These are phyloP conservation scores for Lentinus polychrous DNA, from an alignment of 1,284 basidiomycete species.

Conservation along the genomic window DNA sequence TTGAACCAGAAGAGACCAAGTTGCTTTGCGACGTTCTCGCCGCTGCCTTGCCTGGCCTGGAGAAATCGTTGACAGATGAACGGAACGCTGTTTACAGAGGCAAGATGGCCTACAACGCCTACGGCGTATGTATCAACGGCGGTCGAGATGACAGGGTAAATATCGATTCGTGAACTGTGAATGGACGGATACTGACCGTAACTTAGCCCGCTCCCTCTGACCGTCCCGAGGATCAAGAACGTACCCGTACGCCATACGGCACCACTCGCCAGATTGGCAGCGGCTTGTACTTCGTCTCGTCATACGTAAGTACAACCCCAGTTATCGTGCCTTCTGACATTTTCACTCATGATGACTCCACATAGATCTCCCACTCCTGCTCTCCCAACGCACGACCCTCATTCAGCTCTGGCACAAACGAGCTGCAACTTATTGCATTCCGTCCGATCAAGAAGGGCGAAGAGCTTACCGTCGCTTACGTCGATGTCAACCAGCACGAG, in stretches of 20 bases:
- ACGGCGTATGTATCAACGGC: conserved; percentile 55
- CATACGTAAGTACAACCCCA: conserved; percentile 47
- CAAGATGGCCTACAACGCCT: conserved; percentile 70
- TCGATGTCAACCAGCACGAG: conserved; percentile 51
- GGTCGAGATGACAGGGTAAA: conserved; percentile 67
- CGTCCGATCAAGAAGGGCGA: conserved; percentile 65
- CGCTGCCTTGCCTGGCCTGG: conserved; percentile 61
- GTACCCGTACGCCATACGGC: conserved; percentile 66
- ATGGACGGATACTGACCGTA: neutral
- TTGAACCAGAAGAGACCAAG: conserved; percentile 42
- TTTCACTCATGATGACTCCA: neutral
- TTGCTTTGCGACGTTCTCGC: conserved; percentile 52
- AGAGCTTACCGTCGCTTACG: conserved; percentile 66
- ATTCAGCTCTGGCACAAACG: conserved; percentile 54
- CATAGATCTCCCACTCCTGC: conserved; percentile 63
- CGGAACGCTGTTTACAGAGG: conserved; percentile 55
- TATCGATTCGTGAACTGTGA: neutral
- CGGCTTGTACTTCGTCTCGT: conserved; percentile 68
- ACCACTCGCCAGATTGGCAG: conserved; percentile 67
- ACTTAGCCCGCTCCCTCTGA: conserved; percentile 39
- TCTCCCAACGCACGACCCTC: conserved; percentile 54
- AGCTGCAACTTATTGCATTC: conserved; percentile 61
- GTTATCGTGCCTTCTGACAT: neutral
- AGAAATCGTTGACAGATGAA: conserved; percentile 60
- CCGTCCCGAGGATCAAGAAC: conserved; percentile 61